Conservation (phyloP, 345 rosid genomes). For the Streptanthus diversifolius region DNA sequence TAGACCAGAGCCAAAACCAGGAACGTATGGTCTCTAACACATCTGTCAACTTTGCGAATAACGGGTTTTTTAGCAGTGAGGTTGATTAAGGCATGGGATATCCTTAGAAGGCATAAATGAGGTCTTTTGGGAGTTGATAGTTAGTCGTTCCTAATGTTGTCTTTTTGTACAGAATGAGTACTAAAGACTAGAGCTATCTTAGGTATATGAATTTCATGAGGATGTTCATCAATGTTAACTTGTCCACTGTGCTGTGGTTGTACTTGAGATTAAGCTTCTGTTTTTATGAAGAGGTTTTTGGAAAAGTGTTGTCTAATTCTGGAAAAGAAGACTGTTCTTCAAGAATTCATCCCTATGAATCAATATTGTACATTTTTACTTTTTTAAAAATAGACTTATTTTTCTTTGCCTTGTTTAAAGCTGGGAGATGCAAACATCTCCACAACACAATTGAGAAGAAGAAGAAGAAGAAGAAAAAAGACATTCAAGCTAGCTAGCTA, state of each 20-base stretch:
- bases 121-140: constrained; percentile 10
- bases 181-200: constrained; percentile 24
- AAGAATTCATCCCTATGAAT: constrained; percentile 1
- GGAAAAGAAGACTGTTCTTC: not conserved
- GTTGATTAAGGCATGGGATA: constrained; percentile 60
- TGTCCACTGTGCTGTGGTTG: not conserved
- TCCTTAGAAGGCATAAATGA: constrained; percentile 49
- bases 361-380: not conserved
- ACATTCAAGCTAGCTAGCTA: not conserved
- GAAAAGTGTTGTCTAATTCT: constrained; percentile 14
- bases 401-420: not conserved
- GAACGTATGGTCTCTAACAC: constrained; percentile 60
- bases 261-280: constrained; percentile 21
- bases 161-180: constrained; percentile 24
- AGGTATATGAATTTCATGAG: constrained; percentile 29
- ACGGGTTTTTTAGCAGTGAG: constrained; percentile 64
- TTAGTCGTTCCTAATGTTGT: constrained; percentile 6
- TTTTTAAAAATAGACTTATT: not conserved
- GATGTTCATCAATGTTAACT: constrained; percentile 13
- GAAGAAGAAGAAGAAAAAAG: not conserved
- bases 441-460: not conserved
- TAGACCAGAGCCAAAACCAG: constrained; percentile 43
- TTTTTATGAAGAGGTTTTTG: constrained; percentile 20
- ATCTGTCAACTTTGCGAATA: constrained; percentile 55
- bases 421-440: not conserved